Conservation (phyloP, 1,139 yeast genomes). For the Pichia terricola region DNA sequence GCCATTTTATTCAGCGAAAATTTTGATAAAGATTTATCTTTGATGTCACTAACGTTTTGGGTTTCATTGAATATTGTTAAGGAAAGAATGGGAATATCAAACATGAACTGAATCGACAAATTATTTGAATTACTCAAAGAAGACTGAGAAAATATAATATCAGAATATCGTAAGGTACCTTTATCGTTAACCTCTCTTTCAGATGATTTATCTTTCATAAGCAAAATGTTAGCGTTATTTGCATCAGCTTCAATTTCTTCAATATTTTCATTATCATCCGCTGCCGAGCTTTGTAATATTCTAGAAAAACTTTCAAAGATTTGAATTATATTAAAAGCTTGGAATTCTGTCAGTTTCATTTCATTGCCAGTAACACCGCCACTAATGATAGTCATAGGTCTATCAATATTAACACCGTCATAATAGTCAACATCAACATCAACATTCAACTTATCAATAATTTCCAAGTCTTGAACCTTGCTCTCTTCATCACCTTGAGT, state of each 20-base stretch:
- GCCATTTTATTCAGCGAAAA: conserved; percentile 57
- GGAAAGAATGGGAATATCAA: conserved; percentile 55
- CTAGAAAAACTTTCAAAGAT: conserved; percentile 49
- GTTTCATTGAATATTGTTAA: conserved; percentile 60
- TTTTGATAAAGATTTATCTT: conserved; percentile 42
- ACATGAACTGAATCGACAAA: conserved; percentile 34
- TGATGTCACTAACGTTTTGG: conserved; percentile 28
- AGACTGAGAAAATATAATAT: not conserved
- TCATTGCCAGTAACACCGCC: conserved; percentile 64
- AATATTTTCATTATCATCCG: conserved; percentile 26
- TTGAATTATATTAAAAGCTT: conserved; percentile 49
- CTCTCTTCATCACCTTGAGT: conserved; percentile 24
- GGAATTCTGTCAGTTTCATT: conserved; percentile 68
- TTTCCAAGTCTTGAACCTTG: conserved; percentile 43
- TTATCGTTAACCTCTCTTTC: conserved; percentile 15
- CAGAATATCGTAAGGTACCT: not conserved
- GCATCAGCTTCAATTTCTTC: conserved; percentile 62
- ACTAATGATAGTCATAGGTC: conserved; percentile 44
- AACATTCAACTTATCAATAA: conserved; percentile 64
- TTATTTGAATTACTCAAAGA: not conserved
- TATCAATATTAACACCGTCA: conserved; percentile 25
- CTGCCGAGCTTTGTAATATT: conserved; percentile 40
- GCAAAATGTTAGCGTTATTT: conserved; percentile 35
- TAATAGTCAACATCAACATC: conserved; percentile 51
- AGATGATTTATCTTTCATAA: conserved; percentile 11